Evolutionary conservation across 345 rosid genomes (phyloP).

Genomic region (Syzygium jambos): DNA sequence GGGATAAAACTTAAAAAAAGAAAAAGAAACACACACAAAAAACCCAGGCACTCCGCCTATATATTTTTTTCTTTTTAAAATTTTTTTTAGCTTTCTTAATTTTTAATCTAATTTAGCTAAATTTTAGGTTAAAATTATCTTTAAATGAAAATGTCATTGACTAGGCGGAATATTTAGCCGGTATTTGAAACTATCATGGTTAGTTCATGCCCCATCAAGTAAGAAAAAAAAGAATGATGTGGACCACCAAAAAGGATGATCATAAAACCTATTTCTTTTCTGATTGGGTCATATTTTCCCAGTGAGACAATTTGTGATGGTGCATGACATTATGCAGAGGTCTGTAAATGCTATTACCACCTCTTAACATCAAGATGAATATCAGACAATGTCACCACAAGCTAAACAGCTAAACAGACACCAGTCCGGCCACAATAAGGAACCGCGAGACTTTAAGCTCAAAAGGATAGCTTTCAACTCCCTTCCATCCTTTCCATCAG

Average conservation of each 20-base stretch:
- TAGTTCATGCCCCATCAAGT: not conserved
- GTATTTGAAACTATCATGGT: too few species aligned
- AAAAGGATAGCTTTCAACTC: constrained; percentile 21
- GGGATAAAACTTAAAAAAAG: too few species aligned
- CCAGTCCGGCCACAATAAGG: not conserved
- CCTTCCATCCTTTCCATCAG: constrained; percentile 8
- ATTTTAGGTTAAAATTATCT: too few species aligned
- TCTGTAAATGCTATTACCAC: not conserved
- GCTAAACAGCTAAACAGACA: not conserved
- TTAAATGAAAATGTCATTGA: too few species aligned
- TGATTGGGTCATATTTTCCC: not conserved
- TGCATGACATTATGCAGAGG: not conserved
- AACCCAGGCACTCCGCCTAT: too few species aligned
- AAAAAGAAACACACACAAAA: too few species aligned
- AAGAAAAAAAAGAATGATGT: not conserved
- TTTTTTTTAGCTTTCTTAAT: too few species aligned
- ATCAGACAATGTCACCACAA: not conserved
- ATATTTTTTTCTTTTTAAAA: too few species aligned
- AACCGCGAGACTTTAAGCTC: not conserved
- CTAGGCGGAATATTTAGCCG: too few species aligned
- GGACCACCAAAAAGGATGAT: not conserved
- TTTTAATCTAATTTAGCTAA: too few species aligned
- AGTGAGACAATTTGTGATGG: not conserved
- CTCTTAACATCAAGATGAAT: not conserved
- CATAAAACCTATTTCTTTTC: not conserved